Conservation (phyloP, 2,329 filamentous ascomycete genomes). For the Aureobasidium sp. region DNA sequence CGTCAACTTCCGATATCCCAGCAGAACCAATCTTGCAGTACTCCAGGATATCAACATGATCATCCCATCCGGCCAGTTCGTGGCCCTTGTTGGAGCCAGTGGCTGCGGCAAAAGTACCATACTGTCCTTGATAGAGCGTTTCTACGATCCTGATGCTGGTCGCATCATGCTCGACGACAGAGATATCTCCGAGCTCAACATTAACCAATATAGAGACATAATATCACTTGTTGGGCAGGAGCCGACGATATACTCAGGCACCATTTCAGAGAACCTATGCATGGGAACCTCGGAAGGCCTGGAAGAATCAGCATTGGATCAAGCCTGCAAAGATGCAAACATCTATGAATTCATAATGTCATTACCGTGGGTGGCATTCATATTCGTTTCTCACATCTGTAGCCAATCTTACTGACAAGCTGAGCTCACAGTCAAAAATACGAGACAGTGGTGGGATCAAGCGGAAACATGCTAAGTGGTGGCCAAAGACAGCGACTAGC, state of each 20-base stretch:
- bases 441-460: neutral
- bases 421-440: too few relatives aligned
- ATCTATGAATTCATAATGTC: slow-evolving; percentile 41
- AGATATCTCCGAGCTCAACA: slow-evolving; percentile 30
- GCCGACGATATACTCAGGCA: slow-evolving; percentile 37
- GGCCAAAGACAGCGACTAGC: slow-evolving; percentile 37
- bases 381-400: too few relatives aligned
- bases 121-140: slow-evolving; percentile 38
- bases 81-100: slow-evolving; percentile 37
- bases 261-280: slow-evolving; percentile 37
- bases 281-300: slow-evolving; percentile 24
- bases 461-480: slow-evolving; percentile 19
- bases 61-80: neutral
- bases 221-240: slow-evolving; percentile 40
- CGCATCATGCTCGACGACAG: slow-evolving; percentile 34
- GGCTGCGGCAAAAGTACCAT: slow-evolving; percentile 39
- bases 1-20: neutral
- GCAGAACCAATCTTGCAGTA: neutral
- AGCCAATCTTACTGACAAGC: too few relatives aligned
- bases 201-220: slow-evolving; percentile 30
- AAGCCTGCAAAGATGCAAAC: slow-evolving; percentile 35
- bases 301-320: slow-evolving; percentile 24
- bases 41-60: neutral
- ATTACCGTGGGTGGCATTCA: slow-evolving; percentile 25
- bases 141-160: slow-evolving; percentile 36